Percentiles rank a stretch among this genome's conserved stretches.
These are phyloP conservation scores for Nannochloris sp. DNA, from an alignment of 139 green algal species.

Conservation along the genomic window DNA sequence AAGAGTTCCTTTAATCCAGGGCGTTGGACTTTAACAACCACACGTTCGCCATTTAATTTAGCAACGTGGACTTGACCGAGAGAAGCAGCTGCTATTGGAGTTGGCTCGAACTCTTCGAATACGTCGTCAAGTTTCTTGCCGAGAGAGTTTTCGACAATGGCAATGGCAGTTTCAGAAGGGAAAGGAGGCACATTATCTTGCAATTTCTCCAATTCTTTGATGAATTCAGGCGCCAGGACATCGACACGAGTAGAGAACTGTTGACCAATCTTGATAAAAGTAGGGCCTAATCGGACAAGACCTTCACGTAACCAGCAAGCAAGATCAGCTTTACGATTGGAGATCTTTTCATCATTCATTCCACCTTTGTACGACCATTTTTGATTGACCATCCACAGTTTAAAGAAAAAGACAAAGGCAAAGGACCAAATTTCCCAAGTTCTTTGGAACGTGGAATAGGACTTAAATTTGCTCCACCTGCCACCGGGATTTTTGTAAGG, in stretches of 20 bases:
- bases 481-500: constrained; percentile 56
- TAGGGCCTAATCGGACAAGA: constrained; percentile 71
- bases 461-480: constrained; percentile 68
- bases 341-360: constrained; percentile 43
- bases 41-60: constrained; percentile 51
- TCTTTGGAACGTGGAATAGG: constrained; percentile 58
- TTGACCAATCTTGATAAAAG: constrained; percentile 80
- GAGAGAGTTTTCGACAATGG: constrained; percentile 76
- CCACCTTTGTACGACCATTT: constrained; percentile 63
- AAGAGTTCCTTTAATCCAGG: constrained; percentile 70
- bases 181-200: constrained; percentile 97
- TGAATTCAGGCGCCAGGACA: constrained; percentile 84
- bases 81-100: constrained; percentile 87
- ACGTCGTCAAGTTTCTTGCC: constrained; percentile 59
- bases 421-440: constrained; percentile 93
- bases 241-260: constrained; percentile 69
- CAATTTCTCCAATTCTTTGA: constrained; percentile 92
- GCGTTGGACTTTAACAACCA: constrained; percentile 75
- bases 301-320: constrained; percentile 94
- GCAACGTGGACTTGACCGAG: constrained; percentile 73
- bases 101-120: constrained; percentile 80
- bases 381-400: constrained; percentile 44
- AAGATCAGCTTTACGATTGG: constrained; percentile 14
- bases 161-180: constrained; percentile 53
- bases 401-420: constrained; percentile 77